Evolutionary conservation across 768 basidiomycete genomes (phyloP), one percentile per base, ranked within the genome.

Genomic region (Leccinellum luteum): DNA sequence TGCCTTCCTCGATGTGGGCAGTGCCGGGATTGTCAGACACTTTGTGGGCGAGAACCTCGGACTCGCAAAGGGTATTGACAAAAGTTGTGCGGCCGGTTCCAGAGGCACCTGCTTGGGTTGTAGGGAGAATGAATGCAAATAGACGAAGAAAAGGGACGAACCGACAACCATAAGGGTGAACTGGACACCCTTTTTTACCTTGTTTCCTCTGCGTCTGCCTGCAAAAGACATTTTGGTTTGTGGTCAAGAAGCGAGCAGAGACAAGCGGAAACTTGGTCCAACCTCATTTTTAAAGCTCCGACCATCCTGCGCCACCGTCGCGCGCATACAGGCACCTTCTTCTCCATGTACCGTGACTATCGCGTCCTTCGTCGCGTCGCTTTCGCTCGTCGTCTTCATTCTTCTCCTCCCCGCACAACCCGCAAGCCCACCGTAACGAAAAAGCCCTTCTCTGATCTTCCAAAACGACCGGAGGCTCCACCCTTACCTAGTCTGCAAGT

Each of bases 51-150:
- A 98, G 79, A 21, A 98, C 93, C 66, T 94, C 91, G 34, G 89
- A 88, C 79, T 99, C 96, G 81, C 94, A 96, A 58, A 99, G 91
- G 51, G 97, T 99, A 81, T 99, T 99, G 72, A 99, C 94, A 68
- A 99, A 98, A 56, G 96, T 99, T 57, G 96, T 98, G 56, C 94
- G 90, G 60, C 94, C 94, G 52, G 94, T 96, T 47, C 96, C 96
- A 75, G 94, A 97, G 57, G 94, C 91, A 79, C 96, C 96, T 98
- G 66, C 28, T n/a, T 38, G 60, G 63, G 61, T 49, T 5, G 54
- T 61, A 57, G 61, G 59, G 28, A 17, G 27, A 34, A 8, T 15
- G 41, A 9, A 15, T 15, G 34, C 3, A 13, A 14, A 48, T 0
- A 10, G 2, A 15, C 10, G 5, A 13, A 15, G 44, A 38, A 35